Base-by-base conservation (phyloP, 2,329 filamentous ascomycete genomes). In the Fusarium circinatum region DNA sequence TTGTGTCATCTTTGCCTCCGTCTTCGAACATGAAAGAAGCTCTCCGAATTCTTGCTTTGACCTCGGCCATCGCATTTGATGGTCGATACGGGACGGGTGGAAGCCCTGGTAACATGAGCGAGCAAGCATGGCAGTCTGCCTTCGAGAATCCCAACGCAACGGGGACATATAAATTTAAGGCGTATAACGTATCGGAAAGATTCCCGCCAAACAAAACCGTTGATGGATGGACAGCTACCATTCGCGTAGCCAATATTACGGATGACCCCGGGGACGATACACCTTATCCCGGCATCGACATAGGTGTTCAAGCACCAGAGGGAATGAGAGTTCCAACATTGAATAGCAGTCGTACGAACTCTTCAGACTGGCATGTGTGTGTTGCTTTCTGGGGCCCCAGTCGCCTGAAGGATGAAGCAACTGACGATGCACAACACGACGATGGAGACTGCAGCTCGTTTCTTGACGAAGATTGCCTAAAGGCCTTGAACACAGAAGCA, bases 391-490 rank as follows among this genome's bases (percentile, higher is more conserved):
- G 66, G 68, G 22, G 34, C 13, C 60, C 66, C 22, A 22, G 17
- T 3, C 18, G n/a, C 11, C 32, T 70, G 17, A 51, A 38, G 22
- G 49, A 64, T 34, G 32, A 44, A n/a, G 47, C 42, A n/a, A 58
- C 48, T 5, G 18, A 48, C 18, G 54, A 60, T 55, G 68, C 41
- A n/a, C 47, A 70, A 49, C 26, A 70, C 18, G 68, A 70, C 20
- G 32, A 70, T 30, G 68, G 66, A 44, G 52, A 59, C 22, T 70
- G 66, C 28, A 70, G 59, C 38, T 70, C 67, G 30, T 70, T 70
- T 39, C 45, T 70, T 34, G 57, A 62, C 22, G 42, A 70, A 24
- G 48, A 70, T 26, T 70, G 66, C 32, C 54, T 70, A 30, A 8
- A 44, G 3, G 54, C 52, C 28, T 18, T 70, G n/a, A 65, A 60